These are phyloP conservation scores for Aspergillus fructus DNA, from an alignment of 2,329 filamentous ascomycete species.

Conservation along the genomic window DNA sequence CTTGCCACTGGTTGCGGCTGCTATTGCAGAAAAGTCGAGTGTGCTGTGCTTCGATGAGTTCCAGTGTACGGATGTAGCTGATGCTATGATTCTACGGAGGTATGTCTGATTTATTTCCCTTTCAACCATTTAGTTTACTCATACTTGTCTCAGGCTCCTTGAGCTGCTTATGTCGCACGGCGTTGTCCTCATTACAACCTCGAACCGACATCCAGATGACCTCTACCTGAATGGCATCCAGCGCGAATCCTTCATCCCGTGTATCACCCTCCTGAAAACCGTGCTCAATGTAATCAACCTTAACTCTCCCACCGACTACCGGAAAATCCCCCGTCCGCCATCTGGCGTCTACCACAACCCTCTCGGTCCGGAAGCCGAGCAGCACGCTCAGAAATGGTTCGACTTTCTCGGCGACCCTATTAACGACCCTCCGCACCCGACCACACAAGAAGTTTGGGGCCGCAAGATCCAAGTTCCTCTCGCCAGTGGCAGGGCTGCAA, in stretches of 20 bases:
- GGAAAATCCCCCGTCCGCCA: slow-evolving; percentile 89
- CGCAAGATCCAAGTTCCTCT: slow-evolving; percentile 82
- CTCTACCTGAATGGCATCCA: slow-evolving; percentile 98
- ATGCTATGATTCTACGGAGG: slow-evolving; percentile 94
- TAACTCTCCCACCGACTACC: slow-evolving; percentile 93
- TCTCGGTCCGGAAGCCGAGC: slow-evolving; percentile 71
- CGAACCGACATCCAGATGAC: slow-evolving; percentile 93
- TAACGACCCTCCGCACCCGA: slow-evolving; percentile 70
- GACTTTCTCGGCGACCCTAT: slow-evolving; percentile 84
- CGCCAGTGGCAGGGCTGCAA: slow-evolving; percentile 82
- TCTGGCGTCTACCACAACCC: slow-evolving; percentile 93
- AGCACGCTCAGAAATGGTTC: slow-evolving; percentile 94
- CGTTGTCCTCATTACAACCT: slow-evolving; percentile 94
- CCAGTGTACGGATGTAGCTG: slow-evolving; percentile 95
- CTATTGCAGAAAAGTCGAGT: slow-evolving; percentile 79
- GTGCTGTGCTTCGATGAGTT: slow-evolving; percentile 99
- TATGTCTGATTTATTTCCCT: slow-evolving; percentile 30
- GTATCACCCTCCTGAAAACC: slow-evolving; percentile 85
- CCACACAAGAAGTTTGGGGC: slow-evolving; percentile 86
- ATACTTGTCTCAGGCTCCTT: slow-evolving; percentile 57
- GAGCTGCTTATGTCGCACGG: slow-evolving; percentile 93
- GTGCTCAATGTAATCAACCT: slow-evolving; percentile 88
- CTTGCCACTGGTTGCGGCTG: slow-evolving; percentile 89
- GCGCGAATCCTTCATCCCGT: slow-evolving; percentile 90
- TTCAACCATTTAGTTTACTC: background rate